Conservation (phyloP, 306 rosid species). For the Cyamopsis tetragonoloba region DNA sequence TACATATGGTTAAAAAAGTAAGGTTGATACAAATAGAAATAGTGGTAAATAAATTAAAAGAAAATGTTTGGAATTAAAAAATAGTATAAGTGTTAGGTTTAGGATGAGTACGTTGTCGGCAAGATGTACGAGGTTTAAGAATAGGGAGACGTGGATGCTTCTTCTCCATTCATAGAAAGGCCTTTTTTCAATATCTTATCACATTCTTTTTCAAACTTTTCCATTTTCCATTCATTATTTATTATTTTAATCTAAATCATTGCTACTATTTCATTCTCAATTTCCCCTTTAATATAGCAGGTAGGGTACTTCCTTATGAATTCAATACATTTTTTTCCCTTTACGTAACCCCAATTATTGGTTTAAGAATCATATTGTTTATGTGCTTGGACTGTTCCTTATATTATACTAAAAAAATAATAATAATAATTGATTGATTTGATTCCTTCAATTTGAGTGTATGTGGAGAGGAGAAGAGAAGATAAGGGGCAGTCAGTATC, state of each 20-base stretch:
- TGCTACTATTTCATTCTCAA: constrained; percentile 21
- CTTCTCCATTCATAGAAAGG: constrained; percentile 56
- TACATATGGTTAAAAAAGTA: neutral
- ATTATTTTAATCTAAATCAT: constrained; percentile 29
- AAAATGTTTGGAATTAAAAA: neutral
- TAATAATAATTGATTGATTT: neutral
- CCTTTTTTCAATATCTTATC: constrained; percentile 21
- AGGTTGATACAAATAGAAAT: no score
- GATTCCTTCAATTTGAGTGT: constrained; percentile 18
- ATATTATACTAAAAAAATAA: no score
- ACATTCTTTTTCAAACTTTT: constrained; percentile 27
- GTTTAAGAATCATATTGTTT: constrained; percentile 33
- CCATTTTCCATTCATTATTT: neutral
- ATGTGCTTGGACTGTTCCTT: constrained; percentile 19
- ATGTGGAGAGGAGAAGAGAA: constrained; percentile 19
- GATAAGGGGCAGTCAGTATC: constrained; percentile 25
- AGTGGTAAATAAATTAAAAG: neutral
- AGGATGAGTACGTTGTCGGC: constrained; percentile 42
- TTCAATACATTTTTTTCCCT: constrained; percentile 1
- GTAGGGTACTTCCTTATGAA: constrained; percentile 24
- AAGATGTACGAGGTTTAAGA: constrained; percentile 70
- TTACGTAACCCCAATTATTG: constrained; percentile 34
- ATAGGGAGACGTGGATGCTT: constrained; percentile 72
- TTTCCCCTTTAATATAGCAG: constrained; percentile 23
- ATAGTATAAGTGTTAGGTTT: constrained; percentile 10